These are phyloP conservation scores for Umbelopsis sp. DNA, from an alignment of 192 early-diverging fungal species.

Conservation along the genomic window DNA sequence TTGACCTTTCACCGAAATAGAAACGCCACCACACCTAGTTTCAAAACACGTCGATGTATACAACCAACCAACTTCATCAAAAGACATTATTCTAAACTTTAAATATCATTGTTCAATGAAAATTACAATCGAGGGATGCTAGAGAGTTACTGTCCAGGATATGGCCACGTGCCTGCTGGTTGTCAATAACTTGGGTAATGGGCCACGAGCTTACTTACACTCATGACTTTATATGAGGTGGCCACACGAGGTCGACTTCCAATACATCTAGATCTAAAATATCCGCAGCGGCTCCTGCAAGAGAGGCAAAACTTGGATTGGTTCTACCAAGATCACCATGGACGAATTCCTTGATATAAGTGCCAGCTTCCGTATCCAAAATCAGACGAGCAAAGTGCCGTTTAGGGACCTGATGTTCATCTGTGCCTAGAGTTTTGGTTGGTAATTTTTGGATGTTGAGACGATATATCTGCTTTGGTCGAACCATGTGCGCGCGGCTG, in stretches of 20 bases:
- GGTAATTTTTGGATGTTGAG: slow-evolving; percentile 49
- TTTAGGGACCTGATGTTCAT: slow-evolving; percentile 15
- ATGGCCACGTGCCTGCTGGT: background rate
- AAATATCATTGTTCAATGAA: no score
- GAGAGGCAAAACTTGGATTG: slow-evolving; percentile 67
- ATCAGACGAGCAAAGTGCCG: slow-evolving; percentile 60
- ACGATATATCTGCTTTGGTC: slow-evolving; percentile 54
- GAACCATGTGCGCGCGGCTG: slow-evolving; percentile 59
- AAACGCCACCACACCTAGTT: no score
- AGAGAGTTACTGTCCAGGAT: background rate
- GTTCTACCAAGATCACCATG: slow-evolving; percentile 93
- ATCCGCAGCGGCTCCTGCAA: slow-evolving; percentile 63
- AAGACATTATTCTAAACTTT: no score
- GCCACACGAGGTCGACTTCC: slow-evolving; percentile 86
- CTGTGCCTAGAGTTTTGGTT: background rate
- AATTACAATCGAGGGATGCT: no score
- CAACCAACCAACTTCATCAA: no score
- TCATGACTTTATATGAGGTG: slow-evolving; percentile 43
- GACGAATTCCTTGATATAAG: slow-evolving; percentile 95
- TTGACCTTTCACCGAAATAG: no score
- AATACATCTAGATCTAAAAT: slow-evolving; percentile 86
- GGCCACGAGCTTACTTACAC: slow-evolving; percentile 15
- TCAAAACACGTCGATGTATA: no score
- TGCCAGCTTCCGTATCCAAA: slow-evolving; percentile 85
- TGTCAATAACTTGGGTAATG: background rate